Evolutionary conservation across 139 green algal species (phyloP).

Genomic region (Chlorella ohadii): DNA sequence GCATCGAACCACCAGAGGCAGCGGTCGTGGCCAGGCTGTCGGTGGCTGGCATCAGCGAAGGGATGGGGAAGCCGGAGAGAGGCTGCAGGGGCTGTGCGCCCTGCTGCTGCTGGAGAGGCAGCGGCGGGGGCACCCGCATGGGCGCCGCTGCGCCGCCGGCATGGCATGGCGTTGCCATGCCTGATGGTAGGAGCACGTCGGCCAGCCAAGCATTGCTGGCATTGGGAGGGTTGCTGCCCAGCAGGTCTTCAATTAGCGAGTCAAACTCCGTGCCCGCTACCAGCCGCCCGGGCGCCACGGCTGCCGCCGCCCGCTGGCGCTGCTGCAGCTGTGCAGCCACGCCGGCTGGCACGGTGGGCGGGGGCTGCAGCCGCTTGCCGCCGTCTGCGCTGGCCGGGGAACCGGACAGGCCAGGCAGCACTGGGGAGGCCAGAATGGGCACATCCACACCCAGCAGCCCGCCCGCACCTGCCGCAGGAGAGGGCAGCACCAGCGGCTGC

Average conservation of each 20-base stretch:
- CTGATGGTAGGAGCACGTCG: neutral
- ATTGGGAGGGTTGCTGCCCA: neutral
- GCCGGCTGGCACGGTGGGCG: neutral
- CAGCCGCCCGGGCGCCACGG: too few relatives aligned
- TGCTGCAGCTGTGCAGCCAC: neutral
- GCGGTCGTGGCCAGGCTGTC: neutral
- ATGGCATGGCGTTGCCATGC: neutral
- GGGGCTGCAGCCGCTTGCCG: neutral
- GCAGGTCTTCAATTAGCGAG: neutral
- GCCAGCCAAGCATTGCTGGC: slow-evolving; percentile 3
- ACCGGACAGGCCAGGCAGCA: neutral
- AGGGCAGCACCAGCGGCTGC: neutral
- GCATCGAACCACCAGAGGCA: neutral
- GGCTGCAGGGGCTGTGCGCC: neutral
- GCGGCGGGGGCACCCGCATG: neutral
- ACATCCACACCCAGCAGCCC: neutral
- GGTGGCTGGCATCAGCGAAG: neutral
- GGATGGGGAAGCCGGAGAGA: neutral
- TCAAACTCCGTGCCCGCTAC: neutral
- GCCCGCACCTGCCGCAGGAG: neutral
- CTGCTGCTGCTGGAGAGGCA: neutral
- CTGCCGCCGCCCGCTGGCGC: neutral
- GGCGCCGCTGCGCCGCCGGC: neutral
- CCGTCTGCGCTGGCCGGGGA: neutral
- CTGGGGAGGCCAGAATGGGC: neutral